Evolutionary conservation across 1,284 basidiomycete genomes (phyloP).

Genomic region (Leucoagaricus sp.): DNA sequence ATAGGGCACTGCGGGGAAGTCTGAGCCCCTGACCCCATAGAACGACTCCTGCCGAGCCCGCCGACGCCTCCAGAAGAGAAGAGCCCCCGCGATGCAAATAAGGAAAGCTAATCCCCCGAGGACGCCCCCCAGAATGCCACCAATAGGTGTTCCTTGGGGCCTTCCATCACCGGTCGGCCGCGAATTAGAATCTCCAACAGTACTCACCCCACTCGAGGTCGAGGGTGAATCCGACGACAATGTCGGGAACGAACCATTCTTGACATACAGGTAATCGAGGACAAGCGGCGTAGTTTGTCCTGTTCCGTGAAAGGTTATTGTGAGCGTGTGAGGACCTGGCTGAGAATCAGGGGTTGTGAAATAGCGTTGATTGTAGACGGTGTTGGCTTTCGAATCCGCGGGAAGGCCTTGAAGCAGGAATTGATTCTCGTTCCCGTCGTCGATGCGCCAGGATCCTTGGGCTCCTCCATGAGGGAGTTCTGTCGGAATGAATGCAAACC

Average conservation of each 20-base stretch:
- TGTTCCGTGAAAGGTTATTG: constrained; percentile 17
- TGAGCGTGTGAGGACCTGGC: constrained; percentile 18
- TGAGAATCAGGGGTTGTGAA: constrained; percentile 19
- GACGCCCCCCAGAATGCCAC: neutral
- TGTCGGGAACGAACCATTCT: constrained; percentile 11
- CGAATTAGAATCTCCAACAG: too few species aligned
- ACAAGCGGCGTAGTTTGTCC: constrained; percentile 19
- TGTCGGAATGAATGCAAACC: constrained; percentile 17
- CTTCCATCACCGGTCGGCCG: neutral
- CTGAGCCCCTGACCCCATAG: too few species aligned
- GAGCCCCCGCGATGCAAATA: neutral
- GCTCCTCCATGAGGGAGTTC: constrained; percentile 7
- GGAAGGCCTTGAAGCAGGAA: constrained; percentile 14
- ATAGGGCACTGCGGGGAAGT: too few species aligned
- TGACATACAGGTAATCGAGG: constrained; percentile 20
- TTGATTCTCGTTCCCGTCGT: constrained; percentile 2
- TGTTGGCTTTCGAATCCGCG: neutral
- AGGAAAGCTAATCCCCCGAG: constrained; percentile 2
- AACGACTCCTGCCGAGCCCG: too few species aligned
- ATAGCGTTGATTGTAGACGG: constrained; percentile 19
- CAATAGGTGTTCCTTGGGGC: neutral
- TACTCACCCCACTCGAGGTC: too few species aligned
- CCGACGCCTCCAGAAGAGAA: neutral
- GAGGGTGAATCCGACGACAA: too few species aligned
- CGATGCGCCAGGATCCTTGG: constrained; percentile 14